A percentile compares a stretch with the other conserved stretches of the same genome.
These are phyloP conservation scores for Tulasnella sp. DNA, from an alignment of 768 basidiomycete genomes.

Conservation along the genomic window DNA sequence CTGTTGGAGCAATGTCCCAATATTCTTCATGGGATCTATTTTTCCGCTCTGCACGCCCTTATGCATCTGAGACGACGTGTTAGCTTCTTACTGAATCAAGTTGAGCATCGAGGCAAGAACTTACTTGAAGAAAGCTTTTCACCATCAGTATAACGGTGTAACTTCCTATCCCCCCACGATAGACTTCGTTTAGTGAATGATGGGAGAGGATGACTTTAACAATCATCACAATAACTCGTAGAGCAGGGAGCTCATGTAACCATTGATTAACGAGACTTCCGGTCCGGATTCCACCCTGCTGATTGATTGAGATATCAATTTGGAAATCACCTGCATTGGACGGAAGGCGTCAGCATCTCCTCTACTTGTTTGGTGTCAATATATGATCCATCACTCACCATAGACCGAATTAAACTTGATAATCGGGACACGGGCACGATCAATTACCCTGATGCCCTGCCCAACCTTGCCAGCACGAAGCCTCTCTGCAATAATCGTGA, in stretches of 20 bases:
- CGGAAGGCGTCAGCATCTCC: no score
- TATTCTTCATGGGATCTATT: conserved; percentile 74
- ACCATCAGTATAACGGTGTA: conserved; percentile 91
- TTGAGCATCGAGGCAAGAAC: conserved; percentile 16
- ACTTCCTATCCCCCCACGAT: conserved; percentile 84
- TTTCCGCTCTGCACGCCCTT: conserved; percentile 83
- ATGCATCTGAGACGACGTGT: conserved; percentile 52
- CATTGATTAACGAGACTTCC: conserved; percentile 72
- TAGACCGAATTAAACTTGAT: conserved; percentile 82
- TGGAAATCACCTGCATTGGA: conserved; percentile 47
- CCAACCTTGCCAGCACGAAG: no score
- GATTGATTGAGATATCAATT: conserved; percentile 91
- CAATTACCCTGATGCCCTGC: conserved; percentile 70
- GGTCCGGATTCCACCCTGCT: conserved; percentile 67
- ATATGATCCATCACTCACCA: conserved; percentile 28
- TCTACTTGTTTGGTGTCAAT: conserved; percentile 24
- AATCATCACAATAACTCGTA: conserved; percentile 74
- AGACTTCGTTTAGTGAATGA: conserved; percentile 93
- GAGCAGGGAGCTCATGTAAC: conserved; percentile 58
- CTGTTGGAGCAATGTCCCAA: conserved; percentile 90
- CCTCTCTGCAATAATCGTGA: conserved; percentile 60
- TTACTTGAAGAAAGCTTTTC: conserved; percentile 80
- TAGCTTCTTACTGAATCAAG: no score
- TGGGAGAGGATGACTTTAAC: conserved; percentile 85
- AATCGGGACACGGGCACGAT: conserved; percentile 90